Base-by-base conservation (phyloP, 202 grass and related monocot genomes). In the Elaeis oleifera region DNA sequence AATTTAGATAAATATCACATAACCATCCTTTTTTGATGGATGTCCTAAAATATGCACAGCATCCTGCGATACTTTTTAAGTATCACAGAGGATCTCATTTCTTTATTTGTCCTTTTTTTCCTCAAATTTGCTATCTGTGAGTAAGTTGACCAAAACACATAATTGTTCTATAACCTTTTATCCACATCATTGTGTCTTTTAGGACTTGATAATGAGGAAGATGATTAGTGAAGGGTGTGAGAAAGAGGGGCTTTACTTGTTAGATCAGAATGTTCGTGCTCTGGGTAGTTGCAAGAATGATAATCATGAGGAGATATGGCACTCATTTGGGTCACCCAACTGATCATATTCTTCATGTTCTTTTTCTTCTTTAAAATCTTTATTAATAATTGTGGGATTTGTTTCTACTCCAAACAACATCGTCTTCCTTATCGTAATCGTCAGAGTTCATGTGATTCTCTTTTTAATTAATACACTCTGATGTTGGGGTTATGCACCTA, bases 351-450 rank as follows among this genome's bases (percentile, higher is more conserved):
- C 18, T 61, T 18, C 27, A 15, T 15, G 20, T n/a, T 51, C 68
- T 54, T 17, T 54, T 22, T 29, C 6, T 17, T 21, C 39, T 57
- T 64, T 17, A 16, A 16, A 18, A 23, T 22, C 23, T 26, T 26
- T 1, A 8, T 26, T 0, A 14, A 1, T 28, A 26, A 27, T 59
- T 71, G 36, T 72, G 56, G 62, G 28, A 23, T 16, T 4, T 72
- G 69, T 61, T 6, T 51, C 3, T 72, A 61, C 16, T 32, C 56
- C 3, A 72, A 62, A 24, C 69, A 62, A 3, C 58, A 55, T 51
- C 28, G 23, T 17, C 6, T 59, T 16, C 5, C 55, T 25, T 72
- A 50, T 51, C 18, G 7, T 17, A 19, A 23, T 23, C 23, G 0
- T 23, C 2, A 23, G 23, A 23, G 23, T 23, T 23, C 23, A 23